Base-by-base conservation (phyloP, 2,329 filamentous ascomycete genomes). In the Sclerotinia nivalis region DNA sequence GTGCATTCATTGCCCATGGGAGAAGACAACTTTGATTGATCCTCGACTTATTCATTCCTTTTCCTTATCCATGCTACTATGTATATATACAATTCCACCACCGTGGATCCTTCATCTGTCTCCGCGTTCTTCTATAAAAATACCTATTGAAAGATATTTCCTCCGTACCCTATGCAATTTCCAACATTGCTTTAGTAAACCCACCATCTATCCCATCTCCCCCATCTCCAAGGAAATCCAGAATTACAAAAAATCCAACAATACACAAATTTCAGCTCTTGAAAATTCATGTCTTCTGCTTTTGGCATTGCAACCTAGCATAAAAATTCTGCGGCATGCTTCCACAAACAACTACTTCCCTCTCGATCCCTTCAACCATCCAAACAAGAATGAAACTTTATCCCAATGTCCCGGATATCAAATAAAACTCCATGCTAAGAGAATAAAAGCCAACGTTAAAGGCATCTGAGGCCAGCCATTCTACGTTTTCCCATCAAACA, bases 191-290 rank as follows among this genome's bases (percentile, higher is more conserved):
- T 59, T 40, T 43, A 25, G 22, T 34, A 25, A 52, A 12, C 66
- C 66, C 25, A 40, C 55, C 55, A n/a, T 31, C 52, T 34, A 66
- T 45, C n/a, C 55, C 64, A 49, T 20, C 37, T n/a, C 25, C n/a
- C 6, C 15, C 13, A 43, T 18, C 40, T 43, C 40, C 69, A 55
- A 55, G 5, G 9, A 55, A 54, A 61, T 64, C 45, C 69, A 60
- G 43, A 58, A 66, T 54, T 49, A 13, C 66, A 47, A 45, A 43
- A 55, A 43, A 64, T 66, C 69, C 67, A 69, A 70, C 45, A 59
- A 72, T 60, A 73, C 72, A 75, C 71, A 75, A 73, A 73, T 69
- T 74, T 77, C 75, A 76, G 75, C 76, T 71, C 76, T 77, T 77
- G 75, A 77, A 74, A 74, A 74, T 73, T 71, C 73, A 73, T 74